Conservation (phyloP, 2,329 filamentous ascomycete species). For the Aspergillus sp. region DNA sequence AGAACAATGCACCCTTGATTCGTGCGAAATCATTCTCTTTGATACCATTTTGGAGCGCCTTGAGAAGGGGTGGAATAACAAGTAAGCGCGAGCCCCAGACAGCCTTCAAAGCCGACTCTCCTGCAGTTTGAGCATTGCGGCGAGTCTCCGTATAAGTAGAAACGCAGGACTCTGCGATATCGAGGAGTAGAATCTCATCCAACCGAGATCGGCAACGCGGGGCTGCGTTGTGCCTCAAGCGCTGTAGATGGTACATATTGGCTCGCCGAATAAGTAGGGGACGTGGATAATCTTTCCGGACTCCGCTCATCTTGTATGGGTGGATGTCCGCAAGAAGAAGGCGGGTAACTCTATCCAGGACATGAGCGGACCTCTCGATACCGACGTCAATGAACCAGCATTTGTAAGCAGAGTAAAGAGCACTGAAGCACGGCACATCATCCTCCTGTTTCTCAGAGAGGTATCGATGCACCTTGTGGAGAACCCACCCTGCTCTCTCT, state of each 20-base stretch:
- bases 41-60: slow-evolving; percentile 75
- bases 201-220: slow-evolving; percentile 86
- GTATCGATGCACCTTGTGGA: slow-evolving; percentile 84
- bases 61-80: slow-evolving; percentile 84
- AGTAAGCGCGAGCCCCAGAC: slow-evolving; percentile 84
- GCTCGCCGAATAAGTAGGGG: slow-evolving; percentile 89
- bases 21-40: slow-evolving; percentile 79
- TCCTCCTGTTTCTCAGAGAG: slow-evolving; percentile 83
- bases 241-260: slow-evolving; percentile 90
- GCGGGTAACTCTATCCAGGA: slow-evolving; percentile 80
- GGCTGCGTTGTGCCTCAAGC: slow-evolving; percentile 89
- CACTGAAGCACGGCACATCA: slow-evolving; percentile 92
- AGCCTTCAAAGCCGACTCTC: slow-evolving; percentile 89
- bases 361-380: slow-evolving; percentile 91
- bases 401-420: slow-evolving; percentile 85
- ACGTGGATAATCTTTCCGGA: slow-evolving; percentile 88
- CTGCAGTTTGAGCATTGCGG: slow-evolving; percentile 86
- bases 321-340: slow-evolving; percentile 84
- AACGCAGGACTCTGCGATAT: slow-evolving; percentile 84
- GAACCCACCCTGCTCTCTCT: slow-evolving; percentile 72
- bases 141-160: slow-evolving; percentile 94
- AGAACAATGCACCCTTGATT: slow-evolving; percentile 94
- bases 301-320: slow-evolving; percentile 90
- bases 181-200: slow-evolving; percentile 79
- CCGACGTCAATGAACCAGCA: slow-evolving; percentile 98